Evolutionary conservation across 495 filamentous ascomycete genomes (phyloP).

Genomic region (Rusavskia elegans): DNA sequence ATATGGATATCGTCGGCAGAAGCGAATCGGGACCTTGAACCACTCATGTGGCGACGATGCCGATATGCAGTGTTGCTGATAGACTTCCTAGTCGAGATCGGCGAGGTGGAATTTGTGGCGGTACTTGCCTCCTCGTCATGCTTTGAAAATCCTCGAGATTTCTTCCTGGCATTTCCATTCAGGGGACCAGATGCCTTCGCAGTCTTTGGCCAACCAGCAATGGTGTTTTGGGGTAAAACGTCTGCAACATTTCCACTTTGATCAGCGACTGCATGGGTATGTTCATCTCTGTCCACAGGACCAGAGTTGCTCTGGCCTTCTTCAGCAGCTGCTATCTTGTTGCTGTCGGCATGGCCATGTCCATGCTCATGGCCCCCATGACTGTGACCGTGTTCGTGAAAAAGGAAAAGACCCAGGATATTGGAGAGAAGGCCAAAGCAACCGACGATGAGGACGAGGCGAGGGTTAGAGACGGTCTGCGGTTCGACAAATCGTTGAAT

Average conservation of each 20-base stretch:
- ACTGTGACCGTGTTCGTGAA: slow-evolving; percentile 88
- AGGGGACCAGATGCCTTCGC: slow-evolving; percentile 13
- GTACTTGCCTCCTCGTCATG: slow-evolving; percentile 16
- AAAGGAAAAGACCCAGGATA: slow-evolving; percentile 69
- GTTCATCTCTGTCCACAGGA: neutral
- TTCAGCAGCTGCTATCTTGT: slow-evolving; percentile 25
- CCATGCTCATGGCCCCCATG: slow-evolving; percentile 39
- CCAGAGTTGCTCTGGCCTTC: slow-evolving; percentile 25
- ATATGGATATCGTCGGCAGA: slow-evolving; percentile 63
- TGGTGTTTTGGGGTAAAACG: slow-evolving; percentile 22
- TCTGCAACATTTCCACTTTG: slow-evolving; percentile 31
- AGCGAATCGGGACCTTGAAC: slow-evolving; percentile 32
- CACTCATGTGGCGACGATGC: slow-evolving; percentile 35
- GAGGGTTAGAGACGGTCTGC: slow-evolving; percentile 65
- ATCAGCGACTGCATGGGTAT: slow-evolving; percentile 20
- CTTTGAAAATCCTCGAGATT: slow-evolving; percentile 18
- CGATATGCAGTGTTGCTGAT: slow-evolving; percentile 25
- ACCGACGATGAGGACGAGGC: slow-evolving; percentile 76
- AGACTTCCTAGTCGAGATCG: slow-evolving; percentile 13
- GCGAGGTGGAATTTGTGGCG: slow-evolving; percentile 18
- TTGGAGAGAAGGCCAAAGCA: slow-evolving; percentile 78
- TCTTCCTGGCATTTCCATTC: slow-evolving; percentile 14
- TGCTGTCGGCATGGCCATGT: slow-evolving; percentile 24
- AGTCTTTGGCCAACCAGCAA: slow-evolving; percentile 18
- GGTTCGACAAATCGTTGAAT: slow-evolving; percentile 79